Base-by-base conservation (phyloP, 2,329 filamentous ascomycete species). In the Camptophora hylomeconis region DNA sequence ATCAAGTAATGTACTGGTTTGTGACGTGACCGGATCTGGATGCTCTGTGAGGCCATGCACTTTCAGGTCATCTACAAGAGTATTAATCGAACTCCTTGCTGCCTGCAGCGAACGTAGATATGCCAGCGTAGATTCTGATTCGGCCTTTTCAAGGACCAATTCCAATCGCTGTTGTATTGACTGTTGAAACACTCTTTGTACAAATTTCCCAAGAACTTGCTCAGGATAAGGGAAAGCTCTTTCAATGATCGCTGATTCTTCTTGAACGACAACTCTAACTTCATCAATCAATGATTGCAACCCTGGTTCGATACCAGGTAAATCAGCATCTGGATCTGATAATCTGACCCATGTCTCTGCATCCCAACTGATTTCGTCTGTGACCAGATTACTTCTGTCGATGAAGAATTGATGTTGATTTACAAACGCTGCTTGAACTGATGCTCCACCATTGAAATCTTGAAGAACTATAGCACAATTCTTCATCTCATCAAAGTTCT, bases 361-460 rank as follows among this genome's bases (percentile, higher is more conserved):
- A 38, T 65, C 59, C 16, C 58, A 58, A 14, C 52, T 53, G 21
- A 92, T 72, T 51, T 93, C 86, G 46, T 93, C 86, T 1, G 78
- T 80, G 27, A 93, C 77, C 33, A 98, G 64, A 52, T 95, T 87
- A 42, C 84, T 89, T 15, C 86, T 70, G 50, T 95, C 89, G 48
- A 98, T 94, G 58, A 98, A 98, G 66, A 98, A 98, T 48, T 93
- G 84, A 57, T 98, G 92, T 53, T 98, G 89, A 50, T 98, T 98
- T 49, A 98, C 87, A 53, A 95, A 98, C 7, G 87, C 67, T 9
- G 82, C 87, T 54, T 94, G 92, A 35, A 95, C 89, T 51, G 86
- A 95, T 33, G 83, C 75, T 28, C 89, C 89, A 29, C 89, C 84
- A 52, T 87, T 93, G 65, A 98, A 98, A 56, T 95, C 89, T 50